These are phyloP conservation scores for Melaleuca quinquenervia DNA, from an alignment of 345 rosid species.

Conservation along the genomic window DNA sequence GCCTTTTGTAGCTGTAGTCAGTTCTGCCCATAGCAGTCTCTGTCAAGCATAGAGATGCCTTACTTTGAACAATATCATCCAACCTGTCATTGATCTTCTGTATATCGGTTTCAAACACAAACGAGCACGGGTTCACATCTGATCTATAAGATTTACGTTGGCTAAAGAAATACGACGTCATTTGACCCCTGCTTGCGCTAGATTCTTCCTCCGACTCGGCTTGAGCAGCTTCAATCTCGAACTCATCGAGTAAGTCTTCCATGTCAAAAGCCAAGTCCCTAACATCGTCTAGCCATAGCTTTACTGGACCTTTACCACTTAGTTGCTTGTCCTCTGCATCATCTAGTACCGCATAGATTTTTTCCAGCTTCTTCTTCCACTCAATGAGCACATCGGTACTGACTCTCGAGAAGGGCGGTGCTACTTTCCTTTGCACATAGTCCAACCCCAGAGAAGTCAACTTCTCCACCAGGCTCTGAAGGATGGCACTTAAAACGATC, in stretches of 20 bases:
- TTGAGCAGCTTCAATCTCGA: rapidly evolving
- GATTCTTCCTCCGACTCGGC: neutral
- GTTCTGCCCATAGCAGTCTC: neutral
- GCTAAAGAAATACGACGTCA: neutral
- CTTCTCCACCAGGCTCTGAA: neutral
- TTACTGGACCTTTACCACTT: neutral
- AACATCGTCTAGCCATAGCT: neutral
- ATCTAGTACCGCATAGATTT: neutral
- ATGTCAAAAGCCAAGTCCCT: neutral
- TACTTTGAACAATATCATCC: rapidly evolving
- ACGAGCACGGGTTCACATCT: neutral
- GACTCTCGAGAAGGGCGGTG: neutral
- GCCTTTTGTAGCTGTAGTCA: neutral
- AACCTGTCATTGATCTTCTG: neutral
- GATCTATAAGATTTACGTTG: neutral
- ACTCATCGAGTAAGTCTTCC: neutral
- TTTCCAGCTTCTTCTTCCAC: neutral
- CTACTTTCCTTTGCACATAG: neutral
- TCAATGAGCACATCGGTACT: neutral
- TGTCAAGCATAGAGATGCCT: neutral
- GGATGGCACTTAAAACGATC: neutral
- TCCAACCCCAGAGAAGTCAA: neutral
- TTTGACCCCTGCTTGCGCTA: rapidly evolving
- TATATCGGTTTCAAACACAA: neutral
- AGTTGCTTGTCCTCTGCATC: neutral